phyloP scores from a whole-genome alignment of 176 grass and related monocot genomes.

The Calamus simplicifolius region DNA sequence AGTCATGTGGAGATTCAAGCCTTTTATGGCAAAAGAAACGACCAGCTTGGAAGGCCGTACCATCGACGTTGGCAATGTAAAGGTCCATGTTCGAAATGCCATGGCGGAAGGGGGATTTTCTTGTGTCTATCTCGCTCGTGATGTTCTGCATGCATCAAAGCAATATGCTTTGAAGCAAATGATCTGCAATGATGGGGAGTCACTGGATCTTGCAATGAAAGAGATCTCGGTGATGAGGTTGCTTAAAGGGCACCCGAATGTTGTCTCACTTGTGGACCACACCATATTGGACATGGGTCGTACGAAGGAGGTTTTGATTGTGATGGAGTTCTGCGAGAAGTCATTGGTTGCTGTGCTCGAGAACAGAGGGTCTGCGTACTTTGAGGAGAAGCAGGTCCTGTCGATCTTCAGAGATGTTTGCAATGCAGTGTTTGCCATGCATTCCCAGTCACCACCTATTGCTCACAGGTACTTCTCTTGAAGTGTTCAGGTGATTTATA shows the following conservation, averaged over 20 bases:
- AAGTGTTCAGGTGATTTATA: not conserved
- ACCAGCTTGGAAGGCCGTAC: constrained; percentile 58
- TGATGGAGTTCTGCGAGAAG: constrained; percentile 77
- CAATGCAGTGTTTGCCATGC: constrained; percentile 81
- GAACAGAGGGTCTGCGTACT: constrained; percentile 59
- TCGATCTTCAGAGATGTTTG: constrained; percentile 72
- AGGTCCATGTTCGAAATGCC: constrained; percentile 50
- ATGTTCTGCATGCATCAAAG: constrained; percentile 41
- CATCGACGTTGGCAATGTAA: constrained; percentile 54
- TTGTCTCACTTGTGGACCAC: constrained; percentile 56
- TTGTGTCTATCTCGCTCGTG: constrained; percentile 60
- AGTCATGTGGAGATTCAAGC: constrained; percentile 78
- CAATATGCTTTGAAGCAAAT: constrained; percentile 72
- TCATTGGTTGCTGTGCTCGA: constrained; percentile 56
- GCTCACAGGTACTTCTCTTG: constrained; percentile 55
- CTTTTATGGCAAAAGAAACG: constrained; percentile 49
- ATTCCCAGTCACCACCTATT: constrained; percentile 65
- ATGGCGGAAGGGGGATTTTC: constrained; percentile 88
- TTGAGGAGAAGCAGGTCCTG: constrained; percentile 67
- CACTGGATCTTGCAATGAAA: constrained; percentile 56
- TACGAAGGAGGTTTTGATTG: constrained; percentile 60
- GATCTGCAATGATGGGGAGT: constrained; percentile 67
- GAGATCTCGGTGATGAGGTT: constrained; percentile 71
- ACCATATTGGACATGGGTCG: constrained; percentile 71
- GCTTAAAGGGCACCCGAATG: constrained; percentile 68